Evolutionary conservation across 495 filamentous ascomycete species (phyloP), one percentile per base, ranked within the genome.

Genomic region (Aspergillus ostianus): DNA sequence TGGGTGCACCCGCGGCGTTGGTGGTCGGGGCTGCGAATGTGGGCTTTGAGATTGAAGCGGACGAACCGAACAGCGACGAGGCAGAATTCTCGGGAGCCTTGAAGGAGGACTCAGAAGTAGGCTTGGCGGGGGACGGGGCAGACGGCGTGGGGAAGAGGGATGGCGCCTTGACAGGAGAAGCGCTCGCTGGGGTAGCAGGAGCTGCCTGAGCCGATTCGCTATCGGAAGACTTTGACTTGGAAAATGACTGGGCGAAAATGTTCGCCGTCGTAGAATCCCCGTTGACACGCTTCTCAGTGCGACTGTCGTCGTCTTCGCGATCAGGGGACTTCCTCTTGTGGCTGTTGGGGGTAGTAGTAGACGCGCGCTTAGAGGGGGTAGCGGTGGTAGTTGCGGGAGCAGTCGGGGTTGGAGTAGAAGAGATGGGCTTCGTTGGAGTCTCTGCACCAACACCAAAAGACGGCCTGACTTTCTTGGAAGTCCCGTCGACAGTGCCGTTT

Each of bases 181-280:
- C 62, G 21, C 59, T 62, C 6, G 67, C 59, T 12, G 66, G 60
- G 44, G 58, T 67, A 18, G 62, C 17, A 17, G 64, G 27, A 15
- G 45, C 46, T 30, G 59, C 15, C 26, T 60, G 47, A 9, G 55
- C 36, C 4, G 60, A 8, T 15, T 65, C 63, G 18, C 49, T 23
- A 10, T 44, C 56, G 20, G 60, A 55, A 15, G 70, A 56, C 23
- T 61, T 63, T 2, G 74, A 73, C 7, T 68, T 64, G 3, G 74
- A 77, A 45, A 78, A 78, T 12, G 77, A 75, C 56, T 73, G 68
- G n/a, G 76, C 75, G 41, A 80, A 80, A 19, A 77, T 70, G 53
- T 45, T 73, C 3, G 73, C 69, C 18, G 76, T 79, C 3, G 67
- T 64, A 18, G 77, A 76, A 21, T 65, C 64, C n/a, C 66, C 66